A percentile compares a stretch with the other conserved stretches of the same genome.
These are phyloP conservation scores for Penicillium sclerotigenum DNA, from an alignment of 2,329 filamentous ascomycete genomes.

Conservation along the genomic window DNA sequence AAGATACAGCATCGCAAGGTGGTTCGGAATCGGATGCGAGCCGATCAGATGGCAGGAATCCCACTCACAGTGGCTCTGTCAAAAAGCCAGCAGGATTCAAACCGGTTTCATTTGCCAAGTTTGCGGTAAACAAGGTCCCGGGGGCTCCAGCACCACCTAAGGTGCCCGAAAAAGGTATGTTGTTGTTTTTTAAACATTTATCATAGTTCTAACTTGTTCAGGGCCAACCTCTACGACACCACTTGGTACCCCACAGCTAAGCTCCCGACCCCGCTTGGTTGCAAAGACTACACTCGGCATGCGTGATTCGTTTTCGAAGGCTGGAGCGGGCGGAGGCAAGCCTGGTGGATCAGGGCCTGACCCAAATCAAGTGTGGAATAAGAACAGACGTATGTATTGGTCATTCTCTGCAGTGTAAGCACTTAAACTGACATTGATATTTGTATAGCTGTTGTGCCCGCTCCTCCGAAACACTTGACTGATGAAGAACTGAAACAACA, in stretches of 20 bases:
- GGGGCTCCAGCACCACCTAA: conserved; percentile 52
- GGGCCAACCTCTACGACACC: conserved; percentile 39
- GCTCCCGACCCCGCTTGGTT: conserved; percentile 58
- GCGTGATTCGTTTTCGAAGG: conserved; percentile 51
- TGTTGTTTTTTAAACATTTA: neutral
- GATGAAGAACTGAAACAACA: conserved; percentile 67
- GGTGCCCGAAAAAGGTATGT: conserved; percentile 54
- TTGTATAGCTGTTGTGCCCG: conserved; percentile 49
- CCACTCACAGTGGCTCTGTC: conserved; percentile 48
- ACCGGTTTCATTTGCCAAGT: conserved; percentile 65
- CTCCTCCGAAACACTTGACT: conserved; percentile 62
- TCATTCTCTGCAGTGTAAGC: neutral
- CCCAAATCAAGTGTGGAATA: conserved; percentile 68
- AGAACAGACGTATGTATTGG: conserved; percentile 56
- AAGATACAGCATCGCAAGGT: conserved; percentile 43
- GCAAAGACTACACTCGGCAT: conserved; percentile 59
- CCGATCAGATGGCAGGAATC: conserved; percentile 50
- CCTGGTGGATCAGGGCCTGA: conserved; percentile 55
- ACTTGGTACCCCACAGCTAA: conserved; percentile 41
- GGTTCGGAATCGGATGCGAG: conserved; percentile 64
- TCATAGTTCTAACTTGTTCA: conserved; percentile 14
- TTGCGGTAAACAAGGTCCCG: conserved; percentile 61
- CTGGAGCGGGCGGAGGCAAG: conserved; percentile 45
- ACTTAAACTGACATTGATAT: conserved; percentile 20
- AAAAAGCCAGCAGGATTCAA: conserved; percentile 64